A percentile compares a stretch with the other conserved stretches of the same genome.
phyloP scores from a whole-genome alignment of 2,329 filamentous ascomycete genomes.

The Aureobasidium pullulans region DNA sequence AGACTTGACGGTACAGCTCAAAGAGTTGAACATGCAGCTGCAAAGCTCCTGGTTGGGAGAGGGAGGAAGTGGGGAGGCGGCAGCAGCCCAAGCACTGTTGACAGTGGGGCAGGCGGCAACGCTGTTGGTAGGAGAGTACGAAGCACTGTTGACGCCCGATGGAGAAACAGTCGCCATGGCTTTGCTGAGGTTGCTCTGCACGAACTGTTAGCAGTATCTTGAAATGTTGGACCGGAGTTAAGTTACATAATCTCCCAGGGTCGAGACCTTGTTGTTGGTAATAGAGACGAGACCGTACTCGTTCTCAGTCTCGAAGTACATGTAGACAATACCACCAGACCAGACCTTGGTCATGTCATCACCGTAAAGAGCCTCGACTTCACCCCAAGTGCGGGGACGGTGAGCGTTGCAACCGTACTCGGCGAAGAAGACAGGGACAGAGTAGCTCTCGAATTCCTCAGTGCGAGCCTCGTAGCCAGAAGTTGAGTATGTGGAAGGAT shows the following conservation, averaged over 20 bases:
- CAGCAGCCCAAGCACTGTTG: too few species aligned
- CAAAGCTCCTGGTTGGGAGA: constrained; percentile 73
- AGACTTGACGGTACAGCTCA: constrained; percentile 61
- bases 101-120: too few species aligned
- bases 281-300: constrained; percentile 74
- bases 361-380: constrained; percentile 75
- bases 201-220: too few species aligned
- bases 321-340: constrained; percentile 97
- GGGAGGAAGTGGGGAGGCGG: too few species aligned
- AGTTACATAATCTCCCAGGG: constrained; percentile 47
- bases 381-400: constrained; percentile 70
- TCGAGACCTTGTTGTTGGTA: constrained; percentile 52
- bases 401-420: constrained; percentile 91
- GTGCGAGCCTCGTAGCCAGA: constrained; percentile 81
- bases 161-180: constrained; percentile 63
- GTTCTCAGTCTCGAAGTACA: constrained; percentile 92
- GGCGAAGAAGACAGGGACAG: constrained; percentile 93
- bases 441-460: constrained; percentile 79
- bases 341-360: constrained; percentile 76
- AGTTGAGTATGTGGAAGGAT: constrained; percentile 63
- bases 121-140: too few species aligned
- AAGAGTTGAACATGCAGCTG: constrained; percentile 71
- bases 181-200: constrained; percentile 49
- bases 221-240: too few species aligned
- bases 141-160: constrained; percentile 54